Evolutionary conservation across 2,329 filamentous ascomycete species (phyloP).

Genomic region (Trichophaea hybrida): DNA sequence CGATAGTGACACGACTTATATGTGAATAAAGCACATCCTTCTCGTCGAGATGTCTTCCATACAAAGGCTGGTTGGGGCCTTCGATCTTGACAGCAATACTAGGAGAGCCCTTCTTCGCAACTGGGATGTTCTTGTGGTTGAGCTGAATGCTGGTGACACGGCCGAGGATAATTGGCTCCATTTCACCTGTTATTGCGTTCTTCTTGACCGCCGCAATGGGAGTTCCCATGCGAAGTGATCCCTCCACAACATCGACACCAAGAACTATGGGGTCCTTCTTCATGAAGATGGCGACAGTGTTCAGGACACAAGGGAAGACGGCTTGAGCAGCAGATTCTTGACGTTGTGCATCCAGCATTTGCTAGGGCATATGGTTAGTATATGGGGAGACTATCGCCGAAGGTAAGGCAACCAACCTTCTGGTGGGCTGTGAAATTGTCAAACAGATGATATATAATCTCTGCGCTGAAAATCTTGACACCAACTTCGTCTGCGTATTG

Average conservation of each 20-base stretch:
- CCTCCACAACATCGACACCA: slow-evolving; percentile 89
- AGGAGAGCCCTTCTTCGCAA: slow-evolving; percentile 94
- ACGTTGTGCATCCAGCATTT: slow-evolving; percentile 79
- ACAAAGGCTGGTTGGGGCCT: slow-evolving; percentile 78
- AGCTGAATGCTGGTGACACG: slow-evolving; percentile 96
- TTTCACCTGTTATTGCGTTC: slow-evolving; percentile 62
- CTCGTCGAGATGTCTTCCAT: slow-evolving; percentile 91
- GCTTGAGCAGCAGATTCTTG: slow-evolving; percentile 90
- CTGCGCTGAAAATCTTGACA: slow-evolving; percentile 94
- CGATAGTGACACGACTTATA: slow-evolving; percentile 77
- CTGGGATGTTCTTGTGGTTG: slow-evolving; percentile 83
- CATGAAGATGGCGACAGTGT: slow-evolving; percentile 89
- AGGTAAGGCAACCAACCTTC: slow-evolving; percentile 34
- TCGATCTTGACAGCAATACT: slow-evolving; percentile 97
- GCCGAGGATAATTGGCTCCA: slow-evolving; percentile 72
- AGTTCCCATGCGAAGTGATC: slow-evolving; percentile 71
- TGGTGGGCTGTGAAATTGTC: slow-evolving; percentile 95
- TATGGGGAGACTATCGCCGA: background rate
- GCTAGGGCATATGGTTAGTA: slow-evolving; percentile 22
- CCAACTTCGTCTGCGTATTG: slow-evolving; percentile 83
- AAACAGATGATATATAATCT: slow-evolving; percentile 98
- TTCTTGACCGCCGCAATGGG: slow-evolving; percentile 77
- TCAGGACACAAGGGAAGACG: slow-evolving; percentile 90
- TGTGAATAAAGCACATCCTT: slow-evolving; percentile 74
- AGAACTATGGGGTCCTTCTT: slow-evolving; percentile 93